Evolutionary conservation across 2,329 filamentous ascomycete species (phyloP).

Genomic region (Calonectria crousiana): DNA sequence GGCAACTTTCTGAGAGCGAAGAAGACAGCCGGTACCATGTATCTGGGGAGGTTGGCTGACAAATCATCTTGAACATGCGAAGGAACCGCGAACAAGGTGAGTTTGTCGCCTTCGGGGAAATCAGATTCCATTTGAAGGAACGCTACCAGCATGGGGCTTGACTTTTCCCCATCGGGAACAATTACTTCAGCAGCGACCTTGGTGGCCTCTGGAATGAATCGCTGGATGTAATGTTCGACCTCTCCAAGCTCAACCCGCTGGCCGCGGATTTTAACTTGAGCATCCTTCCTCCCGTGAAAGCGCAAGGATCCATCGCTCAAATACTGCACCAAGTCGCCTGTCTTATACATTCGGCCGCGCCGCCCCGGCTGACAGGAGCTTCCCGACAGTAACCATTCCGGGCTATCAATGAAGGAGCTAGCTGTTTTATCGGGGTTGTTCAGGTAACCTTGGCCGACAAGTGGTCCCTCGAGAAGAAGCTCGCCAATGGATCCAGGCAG

Average conservation of each 20-base stretch:
- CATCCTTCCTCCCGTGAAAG: constrained; percentile 42
- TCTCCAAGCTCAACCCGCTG: constrained; percentile 29
- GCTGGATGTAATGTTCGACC: constrained; percentile 14
- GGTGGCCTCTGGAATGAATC: background rate
- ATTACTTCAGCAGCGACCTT: constrained; percentile 8
- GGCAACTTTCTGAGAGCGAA: constrained; percentile 30
- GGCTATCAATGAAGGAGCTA: constrained; percentile 47
- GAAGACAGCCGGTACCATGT: constrained; percentile 36
- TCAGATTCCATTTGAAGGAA: background rate
- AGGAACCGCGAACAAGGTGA: background rate
- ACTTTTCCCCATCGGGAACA: background rate
- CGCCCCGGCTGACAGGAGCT: background rate
- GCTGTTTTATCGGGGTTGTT: constrained; percentile 50
- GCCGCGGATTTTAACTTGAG: constrained; percentile 29
- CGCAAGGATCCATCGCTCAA: constrained; percentile 54
- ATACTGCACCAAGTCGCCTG: constrained; percentile 60
- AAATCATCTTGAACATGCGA: constrained; percentile 1
- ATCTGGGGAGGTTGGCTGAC: constrained; percentile 21
- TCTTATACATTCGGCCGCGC: constrained; percentile 53
- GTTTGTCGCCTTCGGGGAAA: background rate
- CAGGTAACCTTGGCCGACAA: constrained; percentile 63
- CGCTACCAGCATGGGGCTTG: background rate
- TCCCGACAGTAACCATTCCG: constrained; percentile 48
- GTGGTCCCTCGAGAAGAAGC: constrained; percentile 58
- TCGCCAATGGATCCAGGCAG: constrained; percentile 55